Base-by-base conservation (phyloP, 169 alveolate genomes). In the Amoebophrya sp. region DNA sequence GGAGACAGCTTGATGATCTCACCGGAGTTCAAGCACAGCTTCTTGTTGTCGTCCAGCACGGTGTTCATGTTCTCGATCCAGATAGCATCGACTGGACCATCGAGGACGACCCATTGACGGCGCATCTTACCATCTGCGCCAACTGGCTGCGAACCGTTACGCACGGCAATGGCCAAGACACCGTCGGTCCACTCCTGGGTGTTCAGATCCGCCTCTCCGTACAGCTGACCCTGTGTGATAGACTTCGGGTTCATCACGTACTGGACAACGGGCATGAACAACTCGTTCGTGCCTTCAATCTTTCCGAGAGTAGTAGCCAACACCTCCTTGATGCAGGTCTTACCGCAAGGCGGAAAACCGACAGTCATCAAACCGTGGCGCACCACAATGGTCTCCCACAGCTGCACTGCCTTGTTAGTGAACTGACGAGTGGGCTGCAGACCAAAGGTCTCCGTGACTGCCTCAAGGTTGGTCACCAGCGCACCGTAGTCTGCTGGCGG, bases 11-110 rank as follows among this genome's bases (percentile, higher is more conserved):
- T 96, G 94, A 97, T 96, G 94, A 96, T 97, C 95, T 95, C 98
- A 40, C 94, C 95, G 29, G 97, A 96, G 95, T 96, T 97, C 89
- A 97, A 92, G 92, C 99, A 97, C 41, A 97, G 94, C 94, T 96
- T 97, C 92, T 97, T 97, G 94, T 97, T 97, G 93, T 97, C 99
- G 95, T 97, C 99, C 39, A 97, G 95, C 92, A 97, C 98, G 0
- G 99, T 97, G 94, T 97, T 97, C 99, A 97, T 97, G 95, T 97
- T 97, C 95, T 97, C 99, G 92, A 97, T 97, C 99, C 99, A 97
- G 93, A 97, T 96, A 41, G 99, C 98, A 94, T 97, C 99, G n/a
- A 97, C 99, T 1, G 99, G 99, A 23, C 99, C 99, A 94, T 97
- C 99, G 91, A 97, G 97, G 40, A 97, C 96, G 91, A 97, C 96